Evolutionary conservation across 805 yeast genomes (phyloP).

Genomic region (Wickerhamomyces hampshirensis): DNA sequence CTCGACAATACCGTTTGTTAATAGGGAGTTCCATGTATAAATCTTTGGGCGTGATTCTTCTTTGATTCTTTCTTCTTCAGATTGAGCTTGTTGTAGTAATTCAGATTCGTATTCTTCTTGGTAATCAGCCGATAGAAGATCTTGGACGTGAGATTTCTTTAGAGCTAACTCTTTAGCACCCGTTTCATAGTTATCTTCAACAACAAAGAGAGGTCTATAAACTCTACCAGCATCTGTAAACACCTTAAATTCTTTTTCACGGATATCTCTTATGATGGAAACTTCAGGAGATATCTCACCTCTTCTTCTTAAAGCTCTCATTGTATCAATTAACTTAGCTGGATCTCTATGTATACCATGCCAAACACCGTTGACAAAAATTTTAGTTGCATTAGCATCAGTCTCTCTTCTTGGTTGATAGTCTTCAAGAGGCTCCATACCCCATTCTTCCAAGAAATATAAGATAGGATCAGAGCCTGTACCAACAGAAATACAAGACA

Average conservation of each 20-base stretch:
- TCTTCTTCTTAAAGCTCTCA: slow-evolving; percentile 86
- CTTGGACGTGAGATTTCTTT: slow-evolving; percentile 77
- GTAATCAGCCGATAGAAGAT: slow-evolving; percentile 60
- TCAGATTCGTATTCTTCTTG: slow-evolving; percentile 39
- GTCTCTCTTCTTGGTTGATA: slow-evolving; percentile 90
- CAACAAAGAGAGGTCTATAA: slow-evolving; percentile 92
- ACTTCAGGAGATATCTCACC: slow-evolving; percentile 97
- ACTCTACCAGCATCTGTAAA: slow-evolving; percentile 99
- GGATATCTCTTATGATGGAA: slow-evolving; percentile 91
- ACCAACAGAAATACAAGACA: slow-evolving; percentile 98
- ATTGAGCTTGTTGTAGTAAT: slow-evolving; percentile 32
- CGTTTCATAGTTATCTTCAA: slow-evolving; percentile 74
- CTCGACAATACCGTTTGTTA: slow-evolving; percentile 85
- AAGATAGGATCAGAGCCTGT: slow-evolving; percentile 93
- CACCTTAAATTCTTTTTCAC: slow-evolving; percentile 93
- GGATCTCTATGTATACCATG: slow-evolving; percentile 98
- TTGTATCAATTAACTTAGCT: slow-evolving; percentile 82
- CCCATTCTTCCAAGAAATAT: slow-evolving; percentile 96
- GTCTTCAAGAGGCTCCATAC: slow-evolving; percentile 96
- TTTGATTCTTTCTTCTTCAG: slow-evolving; percentile 4
- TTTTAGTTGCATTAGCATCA: slow-evolving; percentile 89
- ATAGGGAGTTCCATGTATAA: slow-evolving; percentile 82
- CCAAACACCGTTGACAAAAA: slow-evolving; percentile 99
- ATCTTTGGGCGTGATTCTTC: slow-evolving; percentile 22
- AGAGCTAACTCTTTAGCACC: slow-evolving; percentile 67